These are phyloP conservation scores for Coemansia sp. DNA, from an alignment of 192 early-diverging fungal species.

Conservation along the genomic window DNA sequence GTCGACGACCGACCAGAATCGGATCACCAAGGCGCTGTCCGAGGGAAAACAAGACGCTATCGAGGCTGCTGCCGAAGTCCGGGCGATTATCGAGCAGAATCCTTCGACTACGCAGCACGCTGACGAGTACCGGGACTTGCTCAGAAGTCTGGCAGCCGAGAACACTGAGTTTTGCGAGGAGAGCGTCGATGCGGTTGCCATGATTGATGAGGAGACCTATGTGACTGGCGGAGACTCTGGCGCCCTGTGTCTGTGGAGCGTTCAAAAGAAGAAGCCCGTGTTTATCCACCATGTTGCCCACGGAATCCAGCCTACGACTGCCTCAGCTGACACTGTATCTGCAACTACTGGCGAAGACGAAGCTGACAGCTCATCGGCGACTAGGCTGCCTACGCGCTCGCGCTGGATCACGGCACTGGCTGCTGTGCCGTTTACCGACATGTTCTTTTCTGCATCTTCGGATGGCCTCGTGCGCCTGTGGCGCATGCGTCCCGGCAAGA, in stretches of 20 bases:
- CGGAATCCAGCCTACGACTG: conserved; percentile 58
- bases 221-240: conserved; percentile 88
- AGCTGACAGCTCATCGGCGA: neutral
- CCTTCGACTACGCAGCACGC: neutral
- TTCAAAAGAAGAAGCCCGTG: conserved; percentile 89
- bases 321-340: neutral
- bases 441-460: conserved; percentile 88
- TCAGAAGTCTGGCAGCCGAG: conserved; percentile 20
- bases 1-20: conserved; percentile 46
- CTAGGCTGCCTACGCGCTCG: conserved; percentile 32
- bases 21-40: conserved; percentile 23
- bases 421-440: conserved; percentile 78
- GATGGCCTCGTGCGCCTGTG: conserved; percentile 89
- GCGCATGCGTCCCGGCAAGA: conserved; percentile 74
- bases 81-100: conserved; percentile 7
- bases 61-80: neutral
- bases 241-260: conserved; percentile 90
- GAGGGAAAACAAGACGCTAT: neutral
- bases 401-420: conserved; percentile 91
- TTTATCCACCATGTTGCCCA: conserved; percentile 78
- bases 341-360: neutral
- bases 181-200: conserved; percentile 80
- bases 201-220: conserved; percentile 94
- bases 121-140: conserved; percentile 15
- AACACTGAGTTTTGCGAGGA: conserved; percentile 57